These are phyloP conservation scores for Russula emetica DNA, from an alignment of 768 basidiomycete genomes.

Conservation along the genomic window DNA sequence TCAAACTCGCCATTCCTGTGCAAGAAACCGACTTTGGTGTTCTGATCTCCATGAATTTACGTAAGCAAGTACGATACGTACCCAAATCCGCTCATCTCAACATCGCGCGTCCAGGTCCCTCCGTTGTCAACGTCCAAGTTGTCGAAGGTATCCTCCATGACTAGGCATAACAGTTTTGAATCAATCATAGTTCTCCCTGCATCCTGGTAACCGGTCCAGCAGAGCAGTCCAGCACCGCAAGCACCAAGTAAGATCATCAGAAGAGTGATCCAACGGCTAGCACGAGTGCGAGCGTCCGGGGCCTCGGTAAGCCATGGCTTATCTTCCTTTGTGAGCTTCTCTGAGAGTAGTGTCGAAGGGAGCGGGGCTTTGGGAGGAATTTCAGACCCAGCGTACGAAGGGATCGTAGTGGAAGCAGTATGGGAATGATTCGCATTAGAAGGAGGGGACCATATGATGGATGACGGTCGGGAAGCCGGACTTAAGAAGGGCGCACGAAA, in stretches of 20 bases:
- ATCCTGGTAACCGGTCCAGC: constrained; percentile 41
- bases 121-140: constrained; percentile 39
- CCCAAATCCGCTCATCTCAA: constrained; percentile 54
- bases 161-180: constrained; percentile 39
- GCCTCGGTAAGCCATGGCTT: constrained; percentile 46
- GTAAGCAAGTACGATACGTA: constrained; percentile 24
- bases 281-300: constrained; percentile 42
- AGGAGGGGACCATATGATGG: constrained; percentile 62
- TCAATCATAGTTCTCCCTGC: constrained; percentile 38
- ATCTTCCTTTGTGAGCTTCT: constrained; percentile 46
- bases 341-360: constrained; percentile 47
- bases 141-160: constrained; percentile 49
- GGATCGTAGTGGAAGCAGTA: constrained; percentile 25
- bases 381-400: constrained; percentile 22
- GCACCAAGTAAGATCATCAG: constrained; percentile 42
- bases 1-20: constrained; percentile 49
- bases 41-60: background rate
- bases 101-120: constrained; percentile 44
- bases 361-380: constrained; percentile 27
- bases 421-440: constrained; percentile 35
- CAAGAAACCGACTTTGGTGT: background rate
- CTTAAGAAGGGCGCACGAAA: constrained; percentile 70
- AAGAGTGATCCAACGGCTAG: constrained; percentile 50
- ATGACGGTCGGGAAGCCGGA: constrained; percentile 62
- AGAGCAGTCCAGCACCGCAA: constrained; percentile 40